Base-by-base conservation (phyloP, 2,329 filamentous ascomycete genomes). In the Alternaria tenuissima region DNA sequence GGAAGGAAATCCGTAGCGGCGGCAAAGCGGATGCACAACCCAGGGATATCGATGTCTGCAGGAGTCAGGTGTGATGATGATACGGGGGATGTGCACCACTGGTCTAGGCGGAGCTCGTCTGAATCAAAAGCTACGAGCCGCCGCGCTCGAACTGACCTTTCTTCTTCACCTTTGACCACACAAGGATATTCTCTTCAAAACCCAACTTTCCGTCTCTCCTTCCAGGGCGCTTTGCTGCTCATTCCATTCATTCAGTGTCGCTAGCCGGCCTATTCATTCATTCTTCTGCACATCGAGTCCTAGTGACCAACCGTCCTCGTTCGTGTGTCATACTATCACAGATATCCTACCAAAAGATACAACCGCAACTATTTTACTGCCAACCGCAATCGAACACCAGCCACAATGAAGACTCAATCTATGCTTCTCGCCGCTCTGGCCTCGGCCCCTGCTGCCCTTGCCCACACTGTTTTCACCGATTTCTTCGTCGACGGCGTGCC, bases 381-480 rank as follows among this genome's bases (percentile, higher is more conserved):
- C 16, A 49, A 43, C 22, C 49, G 54, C 30, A 20, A 36, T 30
- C 30, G 9, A 54, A 51, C 34, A 52, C 20, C 57, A 36, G 63
- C 54, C 63, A 71, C 43, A 7, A 78, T 78, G 76, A 77, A 75
- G 74, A 71, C 72, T 47, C 71, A 73, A 24, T 70, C 72, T 63
- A 64, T 76, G 51, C 64, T 77, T 59, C 58, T 78, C 53, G 66
- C 68, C 14, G 71, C 74, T 30, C 55, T 79, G 69, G 76, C 72
- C 56, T 72, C 71, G 44, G 74, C 67, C 46, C 76, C 75, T 28
- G 66, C 64, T 44, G 69, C 64, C 43, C 58, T 78, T 53, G 77
- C 76, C 26, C 77, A 79, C 53, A 79, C 77, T 41, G 68, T 72
- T 47, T 79, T 75, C 57, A 77, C 73, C 7, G 67, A 74, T 55